Percentiles rank a stretch among this genome's conserved stretches.
Conservation (phyloP, 768 basidiomycete species). For the Mycena indigotica region DNA sequence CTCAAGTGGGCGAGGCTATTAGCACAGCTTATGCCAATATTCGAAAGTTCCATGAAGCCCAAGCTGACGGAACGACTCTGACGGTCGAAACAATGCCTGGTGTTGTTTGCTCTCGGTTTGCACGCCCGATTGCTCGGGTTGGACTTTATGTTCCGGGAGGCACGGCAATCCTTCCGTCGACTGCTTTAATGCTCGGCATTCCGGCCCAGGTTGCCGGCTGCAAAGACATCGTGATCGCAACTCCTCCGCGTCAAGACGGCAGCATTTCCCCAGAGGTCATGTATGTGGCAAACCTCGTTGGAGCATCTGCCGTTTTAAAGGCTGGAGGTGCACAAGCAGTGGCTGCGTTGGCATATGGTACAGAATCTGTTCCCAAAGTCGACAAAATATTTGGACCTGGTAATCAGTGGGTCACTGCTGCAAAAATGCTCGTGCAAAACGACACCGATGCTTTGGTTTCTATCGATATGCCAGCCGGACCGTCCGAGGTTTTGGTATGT, state of each 20-base stretch:
- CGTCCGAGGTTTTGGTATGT: slow-evolving; percentile 94
- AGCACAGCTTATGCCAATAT: slow-evolving; percentile 91
- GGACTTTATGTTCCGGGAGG: slow-evolving; percentile 98
- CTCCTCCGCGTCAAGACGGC: slow-evolving; percentile 93
- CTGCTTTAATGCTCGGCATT: slow-evolving; percentile 96
- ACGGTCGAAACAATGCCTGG: slow-evolving; percentile 97
- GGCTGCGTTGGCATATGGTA: slow-evolving; percentile 96
- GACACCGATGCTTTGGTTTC: slow-evolving; percentile 95
- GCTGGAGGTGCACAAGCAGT: slow-evolving; percentile 97
- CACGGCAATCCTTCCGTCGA: slow-evolving; percentile 93
- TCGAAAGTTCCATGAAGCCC: slow-evolving; percentile 87
- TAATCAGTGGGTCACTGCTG: slow-evolving; percentile 99
- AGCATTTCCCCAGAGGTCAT: slow-evolving; percentile 95
- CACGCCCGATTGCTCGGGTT: slow-evolving; percentile 92
- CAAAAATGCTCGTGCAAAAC: slow-evolving; percentile 99
- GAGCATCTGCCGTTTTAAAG: slow-evolving; percentile 87
- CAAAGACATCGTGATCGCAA: slow-evolving; percentile 88
- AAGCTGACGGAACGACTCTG: slow-evolving; percentile 69
- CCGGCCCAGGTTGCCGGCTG: slow-evolving; percentile 98
- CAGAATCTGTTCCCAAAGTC: slow-evolving; percentile 92
- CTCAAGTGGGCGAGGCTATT: slow-evolving; percentile 76
- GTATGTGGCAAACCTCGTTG: slow-evolving; percentile 91
- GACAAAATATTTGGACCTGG: slow-evolving; percentile 99
- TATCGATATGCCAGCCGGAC: slow-evolving; percentile 99
- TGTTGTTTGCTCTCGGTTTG: slow-evolving; percentile 93